Evolutionary conservation across 179 eudicot genomes (phyloP).

Genomic region (Spergularia azorica): DNA sequence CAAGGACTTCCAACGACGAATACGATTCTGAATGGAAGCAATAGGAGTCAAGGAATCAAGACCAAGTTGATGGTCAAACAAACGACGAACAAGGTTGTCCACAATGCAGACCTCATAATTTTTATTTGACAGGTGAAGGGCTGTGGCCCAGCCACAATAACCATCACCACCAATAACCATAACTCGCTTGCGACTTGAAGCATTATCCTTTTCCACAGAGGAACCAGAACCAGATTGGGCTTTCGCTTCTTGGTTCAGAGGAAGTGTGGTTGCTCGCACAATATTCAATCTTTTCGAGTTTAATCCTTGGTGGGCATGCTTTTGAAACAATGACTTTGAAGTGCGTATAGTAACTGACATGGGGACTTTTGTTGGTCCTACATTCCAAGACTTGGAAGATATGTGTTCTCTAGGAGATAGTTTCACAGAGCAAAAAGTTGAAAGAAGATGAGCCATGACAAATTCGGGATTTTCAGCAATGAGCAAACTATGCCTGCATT

Average conservation of each 20-base stretch:
- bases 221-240: constrained; percentile 47
- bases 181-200: constrained; percentile 62
- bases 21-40: constrained; percentile 83
- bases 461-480: constrained; percentile 13
- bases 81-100: constrained; percentile 91
- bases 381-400: constrained; percentile 38
- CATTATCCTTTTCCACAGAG: constrained; percentile 29
- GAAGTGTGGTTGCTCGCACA: constrained; percentile 54
- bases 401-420: constrained; percentile 41
- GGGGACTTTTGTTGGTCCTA: constrained; percentile 28
- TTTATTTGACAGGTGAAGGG: constrained; percentile 90
- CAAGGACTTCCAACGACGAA: constrained; percentile 80
- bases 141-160: constrained; percentile 99
- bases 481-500: constrained; percentile 38
- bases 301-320: constrained; percentile 39
- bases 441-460: constrained; percentile 73
- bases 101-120: constrained; percentile 87
- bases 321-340: constrained; percentile 39
- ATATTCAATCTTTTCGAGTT: constrained; percentile 33
- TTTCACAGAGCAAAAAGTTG: constrained; percentile 64
- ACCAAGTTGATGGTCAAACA: constrained; percentile 91
- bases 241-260: constrained; percentile 54
- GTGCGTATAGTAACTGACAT: constrained; percentile 34
- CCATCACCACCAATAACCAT: constrained; percentile 99
- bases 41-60: constrained; percentile 94